A percentile compares a stretch with the other conserved stretches of the same genome.
Conservation (phyloP, 2,329 filamentous ascomycete genomes). For the Monosporascus sp. region DNA sequence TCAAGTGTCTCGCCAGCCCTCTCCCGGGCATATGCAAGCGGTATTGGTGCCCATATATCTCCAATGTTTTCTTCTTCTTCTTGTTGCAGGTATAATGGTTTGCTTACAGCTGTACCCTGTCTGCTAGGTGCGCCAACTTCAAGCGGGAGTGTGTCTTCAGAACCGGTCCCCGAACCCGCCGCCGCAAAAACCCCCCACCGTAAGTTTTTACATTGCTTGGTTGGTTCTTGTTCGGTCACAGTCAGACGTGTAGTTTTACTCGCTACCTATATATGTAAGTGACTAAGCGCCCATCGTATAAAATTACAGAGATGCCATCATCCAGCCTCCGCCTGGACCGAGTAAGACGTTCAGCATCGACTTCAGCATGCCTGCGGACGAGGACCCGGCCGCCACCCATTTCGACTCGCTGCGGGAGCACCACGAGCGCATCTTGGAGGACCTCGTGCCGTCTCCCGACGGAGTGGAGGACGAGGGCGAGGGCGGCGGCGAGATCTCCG, state of each 20-base stretch:
- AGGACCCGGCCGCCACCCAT: slow-evolving; percentile 32
- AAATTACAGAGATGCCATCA: slow-evolving; percentile 13
- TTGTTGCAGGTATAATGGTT: no score
- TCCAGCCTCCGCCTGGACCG: slow-evolving; percentile 31
- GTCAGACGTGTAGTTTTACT: not conserved
- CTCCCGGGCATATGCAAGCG: slow-evolving; percentile 46
- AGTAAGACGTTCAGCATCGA: slow-evolving; percentile 50
- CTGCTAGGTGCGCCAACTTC: slow-evolving; percentile 43
- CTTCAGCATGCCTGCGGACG: slow-evolving; percentile 39
- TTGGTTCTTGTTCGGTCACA: not conserved
- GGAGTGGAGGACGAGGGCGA: slow-evolving; percentile 17
- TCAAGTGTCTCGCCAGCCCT: slow-evolving; percentile 45
- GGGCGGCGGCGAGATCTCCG: slow-evolving; percentile 11
- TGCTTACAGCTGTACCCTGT: not conserved
- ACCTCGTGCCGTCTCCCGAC: slow-evolving; percentile 28
- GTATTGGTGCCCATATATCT: slow-evolving; percentile 27
- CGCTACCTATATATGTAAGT: not conserved
- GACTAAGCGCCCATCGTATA: not conserved
- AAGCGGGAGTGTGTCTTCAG: slow-evolving; percentile 50
- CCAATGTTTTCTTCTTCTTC: not conserved
- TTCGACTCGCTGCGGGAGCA: slow-evolving; percentile 38
- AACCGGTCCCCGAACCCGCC: slow-evolving; percentile 44
- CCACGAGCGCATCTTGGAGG: slow-evolving; percentile 39
- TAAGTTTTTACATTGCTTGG: slow-evolving; percentile 24
- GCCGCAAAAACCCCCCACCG: slow-evolving; percentile 38